Conservation (phyloP, 2,329 filamentous ascomycete genomes). For the Monosporascus sp. region DNA sequence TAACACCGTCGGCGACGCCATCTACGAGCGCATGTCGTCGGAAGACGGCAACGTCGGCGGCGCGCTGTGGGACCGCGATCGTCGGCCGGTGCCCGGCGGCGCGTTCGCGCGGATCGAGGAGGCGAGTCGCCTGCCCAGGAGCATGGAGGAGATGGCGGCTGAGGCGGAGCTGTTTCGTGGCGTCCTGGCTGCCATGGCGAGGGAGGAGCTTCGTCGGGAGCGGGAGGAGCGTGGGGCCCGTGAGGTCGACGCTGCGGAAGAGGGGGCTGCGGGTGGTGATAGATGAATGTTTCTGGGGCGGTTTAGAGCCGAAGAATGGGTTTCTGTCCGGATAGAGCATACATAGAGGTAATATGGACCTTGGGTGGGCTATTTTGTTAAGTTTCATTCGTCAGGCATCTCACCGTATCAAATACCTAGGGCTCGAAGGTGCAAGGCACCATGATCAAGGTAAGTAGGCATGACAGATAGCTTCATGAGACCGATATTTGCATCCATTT, state of each 20-base stretch:
- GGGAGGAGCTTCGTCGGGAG: conserved; percentile 13
- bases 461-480: no score
- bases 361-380: no score
- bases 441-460: no score
- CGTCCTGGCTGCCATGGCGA: conserved; percentile 40
- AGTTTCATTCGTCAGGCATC: no score
- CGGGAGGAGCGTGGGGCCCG: conserved; percentile 3
- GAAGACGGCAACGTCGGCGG: conserved; percentile 80
- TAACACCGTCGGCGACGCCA: conserved; percentile 26
- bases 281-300: no score
- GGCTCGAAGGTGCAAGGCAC: no score
- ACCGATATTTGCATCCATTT: no score
- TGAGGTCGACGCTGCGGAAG: background rate
- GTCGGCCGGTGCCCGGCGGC: conserved; percentile 46
- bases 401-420: no score
- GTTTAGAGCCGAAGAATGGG: no score
- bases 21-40: conserved; percentile 78
- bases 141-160: conserved; percentile 68
- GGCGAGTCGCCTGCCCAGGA: conserved; percentile 60
- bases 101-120: conserved; percentile 68
- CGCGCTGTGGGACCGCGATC: conserved; percentile 41
- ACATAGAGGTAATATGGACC: no score
- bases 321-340: no score
- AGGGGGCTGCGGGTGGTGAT: background rate
- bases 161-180: conserved; percentile 67